phyloP scores from a whole-genome alignment of 2,329 filamentous ascomycete genomes.

The Penicillium verrucosum region DNA sequence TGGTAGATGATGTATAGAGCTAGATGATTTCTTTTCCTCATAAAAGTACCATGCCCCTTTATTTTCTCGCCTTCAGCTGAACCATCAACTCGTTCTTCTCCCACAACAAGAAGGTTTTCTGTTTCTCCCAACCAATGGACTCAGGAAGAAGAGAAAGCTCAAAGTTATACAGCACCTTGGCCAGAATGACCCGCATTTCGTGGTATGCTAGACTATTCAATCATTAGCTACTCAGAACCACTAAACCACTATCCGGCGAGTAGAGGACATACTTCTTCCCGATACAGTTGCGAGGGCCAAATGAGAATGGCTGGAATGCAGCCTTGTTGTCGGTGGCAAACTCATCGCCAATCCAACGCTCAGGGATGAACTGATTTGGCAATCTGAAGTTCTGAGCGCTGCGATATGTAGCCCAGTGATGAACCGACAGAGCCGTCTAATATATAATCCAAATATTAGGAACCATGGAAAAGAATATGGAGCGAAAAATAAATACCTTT shows the following conservation, averaged over 20 bases:
- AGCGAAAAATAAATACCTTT: not conserved
- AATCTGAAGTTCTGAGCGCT: not conserved
- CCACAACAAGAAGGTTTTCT: not conserved
- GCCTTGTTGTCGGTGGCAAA: not conserved
- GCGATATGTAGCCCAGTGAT: not conserved
- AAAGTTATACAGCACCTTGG: not conserved
- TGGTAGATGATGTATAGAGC: not conserved
- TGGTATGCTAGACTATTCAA: not conserved
- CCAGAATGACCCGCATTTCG: not conserved
- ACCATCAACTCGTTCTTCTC: not conserved
- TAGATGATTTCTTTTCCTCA: too few relatives aligned
- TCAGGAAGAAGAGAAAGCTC: not conserved
- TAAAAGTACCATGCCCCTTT: not conserved
- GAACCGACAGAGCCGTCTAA: not conserved
- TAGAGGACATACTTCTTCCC: not conserved
- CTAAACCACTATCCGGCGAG: not conserved
- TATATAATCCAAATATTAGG: too few relatives aligned
- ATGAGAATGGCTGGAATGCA: not conserved
- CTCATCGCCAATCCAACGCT: not conserved
- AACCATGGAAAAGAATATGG: too few relatives aligned
- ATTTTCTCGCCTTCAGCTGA: not conserved
- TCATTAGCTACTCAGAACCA: not conserved
- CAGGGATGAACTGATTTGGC: not conserved
- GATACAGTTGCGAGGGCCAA: not conserved
- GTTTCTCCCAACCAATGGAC: not conserved